Conservation (phyloP, 2,329 filamentous ascomycete species). For the Bipolaris victoriae region DNA sequence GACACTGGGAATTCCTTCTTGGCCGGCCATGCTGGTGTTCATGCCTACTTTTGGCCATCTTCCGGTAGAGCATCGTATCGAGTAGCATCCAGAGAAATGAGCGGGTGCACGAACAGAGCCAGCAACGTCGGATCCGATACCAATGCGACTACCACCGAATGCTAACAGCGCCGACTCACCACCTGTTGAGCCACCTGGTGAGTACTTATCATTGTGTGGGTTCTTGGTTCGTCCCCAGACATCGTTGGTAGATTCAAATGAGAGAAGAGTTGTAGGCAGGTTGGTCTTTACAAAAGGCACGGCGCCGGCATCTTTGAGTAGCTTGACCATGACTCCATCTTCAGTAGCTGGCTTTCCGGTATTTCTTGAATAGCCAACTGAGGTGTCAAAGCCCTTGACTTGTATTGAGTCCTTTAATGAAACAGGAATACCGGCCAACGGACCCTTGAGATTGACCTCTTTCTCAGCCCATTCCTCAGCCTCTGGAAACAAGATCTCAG, state of each 20-base stretch:
- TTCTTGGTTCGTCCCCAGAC: conserved; percentile 85
- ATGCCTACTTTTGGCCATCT: conserved; percentile 87
- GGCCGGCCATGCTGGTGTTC: conserved; percentile 86
- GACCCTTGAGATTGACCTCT: conserved; percentile 74
- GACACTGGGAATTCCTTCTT: conserved; percentile 87
- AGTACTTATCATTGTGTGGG: conserved; percentile 82
- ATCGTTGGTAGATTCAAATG: conserved; percentile 79
- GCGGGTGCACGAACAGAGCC: conserved; percentile 87
- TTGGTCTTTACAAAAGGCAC: conserved; percentile 95
- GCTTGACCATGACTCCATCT: conserved; percentile 74
- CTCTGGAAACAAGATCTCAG: conserved; percentile 80
- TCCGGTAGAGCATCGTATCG: conserved; percentile 83
- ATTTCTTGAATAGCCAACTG: conserved; percentile 78
- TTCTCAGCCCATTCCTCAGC: conserved; percentile 73
- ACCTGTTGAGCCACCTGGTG: conserved; percentile 86
- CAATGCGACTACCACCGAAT: conserved; percentile 80
- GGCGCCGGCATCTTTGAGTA: conserved; percentile 87
- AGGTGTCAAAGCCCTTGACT: conserved; percentile 81
- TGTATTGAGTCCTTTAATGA: conserved; percentile 79
- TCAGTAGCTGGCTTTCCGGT: conserved; percentile 68
- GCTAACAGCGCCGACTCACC: conserved; percentile 84
- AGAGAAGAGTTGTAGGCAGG: conserved; percentile 81
- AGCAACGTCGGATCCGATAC: conserved; percentile 88
- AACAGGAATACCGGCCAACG: conserved; percentile 84
- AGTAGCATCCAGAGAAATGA: conserved; percentile 89